These are phyloP conservation scores for Ophiosphaerella korrae DNA, from an alignment of 2,329 filamentous ascomycete genomes.

Conservation along the genomic window DNA sequence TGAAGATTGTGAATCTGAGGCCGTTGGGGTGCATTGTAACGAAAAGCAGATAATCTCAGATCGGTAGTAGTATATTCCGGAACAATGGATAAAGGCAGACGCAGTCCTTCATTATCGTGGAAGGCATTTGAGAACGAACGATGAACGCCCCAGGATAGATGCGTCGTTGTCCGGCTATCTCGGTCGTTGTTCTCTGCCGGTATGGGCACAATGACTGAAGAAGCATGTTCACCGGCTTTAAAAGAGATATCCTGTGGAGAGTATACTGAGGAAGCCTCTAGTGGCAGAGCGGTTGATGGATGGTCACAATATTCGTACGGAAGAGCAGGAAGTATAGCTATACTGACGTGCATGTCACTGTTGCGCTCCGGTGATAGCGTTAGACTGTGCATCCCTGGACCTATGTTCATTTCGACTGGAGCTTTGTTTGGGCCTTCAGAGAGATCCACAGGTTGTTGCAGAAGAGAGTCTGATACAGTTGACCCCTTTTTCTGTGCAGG, in stretches of 20 bases:
- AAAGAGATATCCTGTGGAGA: slow-evolving; percentile 28
- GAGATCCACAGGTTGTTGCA: slow-evolving; percentile 5
- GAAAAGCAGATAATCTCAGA: slow-evolving; percentile 36
- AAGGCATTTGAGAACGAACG: slow-evolving; percentile 13
- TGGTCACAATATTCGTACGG: slow-evolving; percentile 16
- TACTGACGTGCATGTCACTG: slow-evolving; percentile 4
- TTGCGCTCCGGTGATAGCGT: slow-evolving; percentile 1
- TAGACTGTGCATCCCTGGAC: slow-evolving; percentile 5
- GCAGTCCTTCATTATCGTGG: slow-evolving; percentile 12
- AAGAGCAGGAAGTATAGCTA: slow-evolving; percentile 7
- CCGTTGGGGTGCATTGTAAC: slow-evolving; percentile 35
- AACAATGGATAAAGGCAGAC: slow-evolving; percentile 12
- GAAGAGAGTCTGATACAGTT: slow-evolving; percentile 1
- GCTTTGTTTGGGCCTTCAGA: slow-evolving; percentile 17
- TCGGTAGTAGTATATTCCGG: slow-evolving; percentile 42
- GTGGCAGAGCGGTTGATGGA: slow-evolving; percentile 9
- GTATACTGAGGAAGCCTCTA: slow-evolving; percentile 31
- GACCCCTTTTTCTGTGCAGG: background rate
- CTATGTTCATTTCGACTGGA: slow-evolving; percentile 12
- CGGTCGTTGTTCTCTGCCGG: slow-evolving; percentile 20
- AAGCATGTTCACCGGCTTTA: slow-evolving; percentile 14
- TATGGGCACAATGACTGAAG: slow-evolving; percentile 13
- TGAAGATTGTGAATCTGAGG: slow-evolving; percentile 52
- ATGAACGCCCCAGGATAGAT: slow-evolving; percentile 37
- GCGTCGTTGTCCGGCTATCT: slow-evolving; percentile 44